Evolutionary conservation across 2,329 filamentous ascomycete genomes (phyloP).

Genomic region (Plenodomus lindquistii): DNA sequence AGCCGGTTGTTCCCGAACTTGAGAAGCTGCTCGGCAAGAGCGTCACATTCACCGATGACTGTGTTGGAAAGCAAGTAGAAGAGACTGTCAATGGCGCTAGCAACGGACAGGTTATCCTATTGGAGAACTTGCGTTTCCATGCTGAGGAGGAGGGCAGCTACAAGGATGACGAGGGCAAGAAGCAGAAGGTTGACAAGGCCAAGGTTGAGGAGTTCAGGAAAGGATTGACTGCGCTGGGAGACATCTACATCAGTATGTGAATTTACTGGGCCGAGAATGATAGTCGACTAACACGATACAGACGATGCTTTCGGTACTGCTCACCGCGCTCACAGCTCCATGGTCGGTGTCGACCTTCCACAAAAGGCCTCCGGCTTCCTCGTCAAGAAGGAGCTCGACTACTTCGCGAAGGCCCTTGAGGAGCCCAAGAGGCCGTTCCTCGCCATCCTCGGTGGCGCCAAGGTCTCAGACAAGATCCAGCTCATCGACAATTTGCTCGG

Average conservation of each 20-base stretch:
- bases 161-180: slow-evolving; percentile 93
- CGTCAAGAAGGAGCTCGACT: slow-evolving; percentile 99
- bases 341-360: slow-evolving; percentile 94
- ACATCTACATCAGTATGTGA: slow-evolving; percentile 88
- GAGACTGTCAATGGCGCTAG: slow-evolving; percentile 82
- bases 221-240: slow-evolving; percentile 89
- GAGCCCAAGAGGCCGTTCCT: slow-evolving; percentile 93
- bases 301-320: slow-evolving; percentile 98
- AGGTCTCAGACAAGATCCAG: slow-evolving; percentile 99
- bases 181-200: slow-evolving; percentile 94
- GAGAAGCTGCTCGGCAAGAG: slow-evolving; percentile 85
- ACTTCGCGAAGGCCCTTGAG: slow-evolving; percentile 97
- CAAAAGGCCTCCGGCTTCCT: slow-evolving; percentile 98
- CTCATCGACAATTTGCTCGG: slow-evolving; percentile 98
- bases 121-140: slow-evolving; percentile 99
- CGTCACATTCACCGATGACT: slow-evolving; percentile 89
- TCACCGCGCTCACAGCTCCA: slow-evolving; percentile 97
- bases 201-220: slow-evolving; percentile 93
- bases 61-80: slow-evolving; percentile 87
- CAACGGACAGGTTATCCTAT: slow-evolving; percentile 80
- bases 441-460: slow-evolving; percentile 95
- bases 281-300: slow-evolving; percentile 45
- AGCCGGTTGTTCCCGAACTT: slow-evolving; percentile 87
- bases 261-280: not conserved
- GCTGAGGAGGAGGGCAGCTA: slow-evolving; percentile 95